A percentile compares a stretch with the other conserved stretches of the same genome.
Conservation (phyloP, 257 asterid species). For the Orobanche coerulescens region DNA sequence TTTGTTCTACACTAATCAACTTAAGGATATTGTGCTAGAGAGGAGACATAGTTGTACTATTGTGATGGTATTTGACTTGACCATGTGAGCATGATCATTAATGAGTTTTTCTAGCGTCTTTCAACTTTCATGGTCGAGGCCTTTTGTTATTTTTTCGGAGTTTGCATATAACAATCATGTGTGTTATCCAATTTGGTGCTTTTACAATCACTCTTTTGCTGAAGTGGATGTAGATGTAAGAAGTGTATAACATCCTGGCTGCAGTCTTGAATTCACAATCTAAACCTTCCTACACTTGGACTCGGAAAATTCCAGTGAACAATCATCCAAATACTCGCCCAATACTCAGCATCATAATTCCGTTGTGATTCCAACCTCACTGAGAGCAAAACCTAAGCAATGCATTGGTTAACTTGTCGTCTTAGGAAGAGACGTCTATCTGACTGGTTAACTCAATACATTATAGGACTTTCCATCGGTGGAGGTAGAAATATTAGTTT, state of each 20-base stretch:
- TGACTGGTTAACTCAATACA: too few relatives aligned
- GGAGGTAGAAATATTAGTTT: too few relatives aligned
- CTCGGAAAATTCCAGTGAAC: not conserved
- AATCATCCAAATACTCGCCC: not conserved
- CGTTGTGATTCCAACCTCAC: too few relatives aligned
- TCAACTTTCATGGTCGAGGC: not conserved
- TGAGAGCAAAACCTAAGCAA: too few relatives aligned
- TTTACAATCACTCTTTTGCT: not conserved
- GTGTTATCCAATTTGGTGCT: not conserved
- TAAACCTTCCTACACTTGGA: not conserved
- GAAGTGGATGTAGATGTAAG: not conserved
- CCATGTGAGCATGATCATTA: not conserved
- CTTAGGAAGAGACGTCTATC: too few relatives aligned
- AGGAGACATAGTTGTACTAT: not conserved
- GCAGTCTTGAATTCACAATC: not conserved
- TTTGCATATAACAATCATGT: not conserved
- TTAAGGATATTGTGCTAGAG: not conserved
- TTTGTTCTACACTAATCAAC: not conserved
- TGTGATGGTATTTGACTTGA: too few relatives aligned
- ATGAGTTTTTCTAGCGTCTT: slow-evolving; percentile 7
- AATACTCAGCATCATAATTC: too few relatives aligned
- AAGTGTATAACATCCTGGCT: not conserved
- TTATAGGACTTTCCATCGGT: too few relatives aligned
- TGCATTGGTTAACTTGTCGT: too few relatives aligned
- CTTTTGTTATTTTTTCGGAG: not conserved